Percentiles rank a stretch among this genome's conserved stretches.
These are phyloP conservation scores for Fomitopsis schrenkii DNA, from an alignment of 1,284 basidiomycete genomes.

Conservation along the genomic window DNA sequence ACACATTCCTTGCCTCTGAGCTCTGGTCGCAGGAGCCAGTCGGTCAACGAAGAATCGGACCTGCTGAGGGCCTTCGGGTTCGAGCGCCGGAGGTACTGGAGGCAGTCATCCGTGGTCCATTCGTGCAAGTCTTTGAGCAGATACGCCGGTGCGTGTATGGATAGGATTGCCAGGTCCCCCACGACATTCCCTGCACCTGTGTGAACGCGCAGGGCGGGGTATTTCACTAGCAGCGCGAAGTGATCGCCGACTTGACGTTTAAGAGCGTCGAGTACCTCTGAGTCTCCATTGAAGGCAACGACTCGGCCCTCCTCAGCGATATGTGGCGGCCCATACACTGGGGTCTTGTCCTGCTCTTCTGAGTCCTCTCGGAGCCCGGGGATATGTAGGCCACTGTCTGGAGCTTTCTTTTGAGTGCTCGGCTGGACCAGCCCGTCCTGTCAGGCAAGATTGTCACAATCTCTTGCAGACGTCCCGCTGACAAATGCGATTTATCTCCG, in stretches of 20 bases:
- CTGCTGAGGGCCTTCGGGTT: slow-evolving; percentile 24
- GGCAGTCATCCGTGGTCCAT: slow-evolving; percentile 52
- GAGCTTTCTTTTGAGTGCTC: slow-evolving; percentile 20
- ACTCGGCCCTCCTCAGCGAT: slow-evolving; percentile 11
- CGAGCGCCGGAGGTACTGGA: slow-evolving; percentile 43
- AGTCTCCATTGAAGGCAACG: slow-evolving; percentile 10
- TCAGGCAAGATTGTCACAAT: slow-evolving; percentile 21
- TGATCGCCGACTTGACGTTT: slow-evolving; percentile 67
- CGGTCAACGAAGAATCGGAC: slow-evolving; percentile 33
- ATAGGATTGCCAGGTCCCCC: slow-evolving; percentile 23
- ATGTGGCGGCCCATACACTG: slow-evolving; percentile 19
- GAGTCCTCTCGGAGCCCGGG: slow-evolving; percentile 18
- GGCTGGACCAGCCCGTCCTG: slow-evolving; percentile 27
- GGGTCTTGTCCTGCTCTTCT: slow-evolving; percentile 8
- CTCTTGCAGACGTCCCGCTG: neutral
- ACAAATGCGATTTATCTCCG: neutral
- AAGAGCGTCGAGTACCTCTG: slow-evolving; percentile 58
- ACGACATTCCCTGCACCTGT: slow-evolving; percentile 30
- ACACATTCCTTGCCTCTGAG: slow-evolving; percentile 60
- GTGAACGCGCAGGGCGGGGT: slow-evolving; percentile 53
- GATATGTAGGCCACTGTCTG: slow-evolving; percentile 10
- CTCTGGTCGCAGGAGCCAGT: slow-evolving; percentile 48
- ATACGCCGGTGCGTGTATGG: slow-evolving; percentile 54
- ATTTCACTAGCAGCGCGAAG: slow-evolving; percentile 55
- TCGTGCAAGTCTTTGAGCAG: slow-evolving; percentile 35